Evolutionary conservation across 352 stramenopile genomes (phyloP), one percentile per base, ranked within the genome.

Genomic region (Pythium biforme): DNA sequence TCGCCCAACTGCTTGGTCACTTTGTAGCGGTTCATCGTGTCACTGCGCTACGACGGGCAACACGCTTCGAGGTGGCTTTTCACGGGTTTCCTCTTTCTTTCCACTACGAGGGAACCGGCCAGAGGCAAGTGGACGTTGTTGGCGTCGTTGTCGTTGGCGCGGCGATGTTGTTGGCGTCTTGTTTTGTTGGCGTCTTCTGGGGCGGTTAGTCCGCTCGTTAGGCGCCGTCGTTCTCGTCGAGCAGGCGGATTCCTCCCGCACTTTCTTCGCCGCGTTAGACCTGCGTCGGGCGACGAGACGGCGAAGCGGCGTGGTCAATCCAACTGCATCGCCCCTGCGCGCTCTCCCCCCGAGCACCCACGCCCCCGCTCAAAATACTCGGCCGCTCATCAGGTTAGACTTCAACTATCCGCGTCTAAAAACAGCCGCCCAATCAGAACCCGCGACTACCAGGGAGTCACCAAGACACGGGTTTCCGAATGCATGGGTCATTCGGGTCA

Each of bases 1-100:
- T 99, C 94, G 53, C 95, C 95, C 33, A 98, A 75, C 69, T 97
- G 88, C 75, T 98, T 98, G 33, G 92, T 98, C 52, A 98, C 79
- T 72, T 98, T 97, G 79, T 98, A 98, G 27, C 90, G 83, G 76
- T 98, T 97, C 88, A 96, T 96, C 27, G 23, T 26, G 25, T 11
- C 12, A 49, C 29, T 9, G 55, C 54, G 41, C 17, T 39, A 29
- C 50, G 11, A 2, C 8, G 8, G 31, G 8, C 8, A 11, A 37
- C 8, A 11, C 14, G 31, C 31, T 37, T 37, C 31, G 31, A 11
- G 8, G 23, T 41, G 19, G 19, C 14, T 33, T 34, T 34, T 20
- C n/a, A 2, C 27, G 6, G n/a, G 3, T 29, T 6, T 17, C 22
- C 9, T 4, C 19, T 15, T 53, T 55, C 4, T 1, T 31, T 55